phyloP scores from a whole-genome alignment of 179 eudicot species.

The Spergularia azorica region DNA sequence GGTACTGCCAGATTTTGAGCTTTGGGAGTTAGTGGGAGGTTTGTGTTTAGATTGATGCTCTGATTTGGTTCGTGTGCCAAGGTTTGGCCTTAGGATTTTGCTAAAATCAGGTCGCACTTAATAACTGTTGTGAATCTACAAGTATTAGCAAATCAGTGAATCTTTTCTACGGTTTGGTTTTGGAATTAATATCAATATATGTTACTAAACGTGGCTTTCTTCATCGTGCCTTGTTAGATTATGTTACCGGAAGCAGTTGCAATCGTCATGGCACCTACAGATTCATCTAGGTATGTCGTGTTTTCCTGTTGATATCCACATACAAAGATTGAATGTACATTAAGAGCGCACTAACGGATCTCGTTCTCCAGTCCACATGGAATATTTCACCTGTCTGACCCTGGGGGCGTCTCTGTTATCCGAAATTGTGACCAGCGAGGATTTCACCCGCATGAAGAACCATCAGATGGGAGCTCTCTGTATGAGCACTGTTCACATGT shows the following conservation, averaged over 20 bases:
- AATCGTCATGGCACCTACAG: slow-evolving; percentile 99
- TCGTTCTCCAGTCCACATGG: slow-evolving; percentile 79
- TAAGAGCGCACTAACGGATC: background rate
- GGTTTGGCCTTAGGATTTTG: background rate
- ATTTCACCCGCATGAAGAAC: slow-evolving; percentile 97
- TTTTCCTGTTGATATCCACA: background rate
- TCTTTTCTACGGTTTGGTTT: background rate
- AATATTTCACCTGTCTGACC: slow-evolving; percentile 95
- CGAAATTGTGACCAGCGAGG: slow-evolving; percentile 87
- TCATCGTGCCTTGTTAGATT: slow-evolving; percentile 44
- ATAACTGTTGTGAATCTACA: too few species aligned
- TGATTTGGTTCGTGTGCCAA: background rate
- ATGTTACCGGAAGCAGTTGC: slow-evolving; percentile 99
- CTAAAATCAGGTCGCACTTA: background rate
- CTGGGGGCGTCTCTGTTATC: slow-evolving; percentile 84
- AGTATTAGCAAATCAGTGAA: too few species aligned
- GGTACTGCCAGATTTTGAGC: too few species aligned
- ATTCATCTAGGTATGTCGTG: slow-evolving; percentile 65
- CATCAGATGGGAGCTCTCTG: slow-evolving; percentile 85
- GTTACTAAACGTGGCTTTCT: background rate
- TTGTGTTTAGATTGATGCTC: background rate
- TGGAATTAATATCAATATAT: background rate
- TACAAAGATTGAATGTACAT: background rate
- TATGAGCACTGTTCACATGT: slow-evolving; percentile 98
- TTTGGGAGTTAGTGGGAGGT: too few species aligned